Evolutionary conservation across 768 basidiomycete species (phyloP), one percentile per base, ranked within the genome.

Genomic region (Serendipita sp.): DNA sequence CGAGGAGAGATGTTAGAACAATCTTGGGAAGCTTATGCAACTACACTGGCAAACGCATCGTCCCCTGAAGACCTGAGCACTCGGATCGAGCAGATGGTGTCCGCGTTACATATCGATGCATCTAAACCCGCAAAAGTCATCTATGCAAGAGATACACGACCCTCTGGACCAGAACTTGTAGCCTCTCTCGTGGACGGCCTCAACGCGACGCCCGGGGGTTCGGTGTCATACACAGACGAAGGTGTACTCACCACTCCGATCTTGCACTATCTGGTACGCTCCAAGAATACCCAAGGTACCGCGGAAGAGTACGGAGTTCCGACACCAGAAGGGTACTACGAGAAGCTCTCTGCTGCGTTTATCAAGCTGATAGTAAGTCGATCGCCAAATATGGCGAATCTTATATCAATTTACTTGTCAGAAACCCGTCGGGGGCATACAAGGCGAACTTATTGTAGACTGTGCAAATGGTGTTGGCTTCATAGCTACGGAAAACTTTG

Each of bases 391-490:
- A 34, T 18, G 34, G 58, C 47, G 38, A 41, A 23, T 23, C 23
- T 56, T 32, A 60, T 38, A 30, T 7, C 5, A 16, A 23, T 11
- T 5, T 30, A 38, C 35, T 10, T 60, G 16, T 8, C 18, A 60
- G 56, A 60, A 60, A 60, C 30, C 56, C 30, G 28, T 28, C 47
- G 38, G 15, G 32, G 44, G 7, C 51, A 30, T 5, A 35, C 15
- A 36, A 32, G 2, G 28, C n/a, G 30, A 35, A 23, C 44, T 99
- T 54, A 73, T 88, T n/a, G 79, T 99, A 46, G 96, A 99, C 74
- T 98, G 96, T 72, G 96, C 96, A n/a, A 98, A 99, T 72, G 96
- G 96, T 32, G 96, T 99, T 28, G 96, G 96, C 54, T 83, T 88
- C 15, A 76, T 79, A 4, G 85, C 88, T 44, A 84, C 89, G 11